Base-by-base conservation (phyloP, 148 eudicot species). In the Rhododendron ovatum region DNA sequence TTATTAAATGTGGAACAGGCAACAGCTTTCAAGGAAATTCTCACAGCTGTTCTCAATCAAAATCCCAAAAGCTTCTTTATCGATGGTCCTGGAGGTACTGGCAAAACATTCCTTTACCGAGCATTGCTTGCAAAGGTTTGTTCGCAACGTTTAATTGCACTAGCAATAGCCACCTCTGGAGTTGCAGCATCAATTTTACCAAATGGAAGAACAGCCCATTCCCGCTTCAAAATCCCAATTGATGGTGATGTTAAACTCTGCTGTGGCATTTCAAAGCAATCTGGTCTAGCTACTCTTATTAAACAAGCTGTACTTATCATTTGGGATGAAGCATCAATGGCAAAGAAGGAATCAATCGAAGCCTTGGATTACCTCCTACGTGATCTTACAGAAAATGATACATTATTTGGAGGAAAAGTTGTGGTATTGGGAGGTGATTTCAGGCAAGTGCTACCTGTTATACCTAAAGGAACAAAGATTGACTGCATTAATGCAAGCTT, bases 181-280 rank as follows among this genome's bases (percentile, higher is more conserved):
- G 67, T 61, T 20, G 28, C 26, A 0, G 26, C 67, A 20, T 61
- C 67, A 20, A 61, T 61, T 1, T 1, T 61, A 6, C 67, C 67
- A 3, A 22, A 22, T 22, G 26, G 67, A 5, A 4, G 67, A 1
- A 61, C 26, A 2, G 28, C 67, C 0, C 67, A 61, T 6, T 61
- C 67, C 0, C 5, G 26, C 7, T 61, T 61, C 2, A 61, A 61
- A 61, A 20, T 61, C 0, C 67, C 67, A 6, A 6, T 61, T 0
- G 1, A 61, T 6, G 6, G 2, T 1, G 28, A 61, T 1, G 10
- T 2, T 0, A 22, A 1, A 2, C 4, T 20, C 0, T 18, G n/a
- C 0, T 61, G 67, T 22, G 5, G 2, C 2, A 3, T 24, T 1
- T 1, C 1, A 1, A 61, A 61, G 2, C 26, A 61, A 0, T 20